Evolutionary conservation across 257 asterid species (phyloP).

Genomic region (Ocimum tenuiflorum): DNA sequence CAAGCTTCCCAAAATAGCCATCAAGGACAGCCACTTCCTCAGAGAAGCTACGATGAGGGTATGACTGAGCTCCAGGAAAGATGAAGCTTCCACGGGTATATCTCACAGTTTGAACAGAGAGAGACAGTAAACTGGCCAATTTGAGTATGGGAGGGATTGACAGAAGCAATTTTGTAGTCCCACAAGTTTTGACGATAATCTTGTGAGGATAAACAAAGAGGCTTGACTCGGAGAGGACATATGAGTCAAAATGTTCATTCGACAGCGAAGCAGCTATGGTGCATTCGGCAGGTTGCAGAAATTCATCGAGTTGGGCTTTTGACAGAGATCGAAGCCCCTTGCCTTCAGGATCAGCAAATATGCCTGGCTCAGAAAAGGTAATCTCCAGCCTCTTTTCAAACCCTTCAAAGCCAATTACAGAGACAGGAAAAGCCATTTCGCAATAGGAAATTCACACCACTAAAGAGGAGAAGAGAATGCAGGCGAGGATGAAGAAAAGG

Average conservation of each 20-base stretch:
- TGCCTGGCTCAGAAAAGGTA: constrained; percentile 53
- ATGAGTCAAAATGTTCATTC: constrained; percentile 56
- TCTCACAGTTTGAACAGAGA: constrained; percentile 45
- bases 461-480: constrained; percentile 25
- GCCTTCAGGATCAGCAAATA: constrained; percentile 75
- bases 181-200: constrained; percentile 77
- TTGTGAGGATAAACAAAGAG: constrained; percentile 67
- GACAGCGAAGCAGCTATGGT: constrained; percentile 69
- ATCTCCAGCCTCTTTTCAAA: constrained; percentile 84
- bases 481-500: constrained; percentile 55
- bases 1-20: constrained; percentile 56
- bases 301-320: constrained; percentile 61
- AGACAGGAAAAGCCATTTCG: constrained; percentile 53
- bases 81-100: constrained; percentile 79
- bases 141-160: constrained; percentile 71
- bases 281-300: constrained; percentile 75
- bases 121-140: constrained; percentile 43
- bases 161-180: constrained; percentile 63
- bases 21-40: constrained; percentile 74
- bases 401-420: constrained; percentile 84
- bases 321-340: constrained; percentile 62
- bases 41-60: constrained; percentile 65
- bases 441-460: constrained; percentile 4
- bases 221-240: constrained; percentile 84
- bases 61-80: constrained; percentile 75